Conservation (phyloP, 2,329 filamentous ascomycete species). For the Hypoxylon sp. region DNA sequence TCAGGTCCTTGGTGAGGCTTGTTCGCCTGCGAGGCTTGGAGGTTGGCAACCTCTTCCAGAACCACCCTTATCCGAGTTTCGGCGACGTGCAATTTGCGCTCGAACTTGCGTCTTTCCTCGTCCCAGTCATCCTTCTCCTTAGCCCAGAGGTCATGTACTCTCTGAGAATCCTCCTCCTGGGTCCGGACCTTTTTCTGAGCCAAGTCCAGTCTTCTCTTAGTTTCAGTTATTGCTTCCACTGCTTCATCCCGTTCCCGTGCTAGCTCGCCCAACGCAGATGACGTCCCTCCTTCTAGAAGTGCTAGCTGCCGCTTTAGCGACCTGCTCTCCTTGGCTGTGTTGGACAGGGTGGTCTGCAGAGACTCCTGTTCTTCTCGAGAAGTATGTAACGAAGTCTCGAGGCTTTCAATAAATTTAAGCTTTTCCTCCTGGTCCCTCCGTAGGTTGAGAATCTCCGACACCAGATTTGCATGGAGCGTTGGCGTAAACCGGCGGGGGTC, state of each 20-base stretch:
- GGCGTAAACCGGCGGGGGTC: conserved; percentile 95
- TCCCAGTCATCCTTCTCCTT: conserved; percentile 87
- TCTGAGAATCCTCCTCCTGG: conserved; percentile 84
- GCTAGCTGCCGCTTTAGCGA: conserved; percentile 86
- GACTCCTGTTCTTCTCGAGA: conserved; percentile 77
- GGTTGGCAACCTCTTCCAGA: conserved; percentile 82
- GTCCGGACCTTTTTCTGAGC: conserved; percentile 78
- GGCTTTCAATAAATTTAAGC: conserved; percentile 80
- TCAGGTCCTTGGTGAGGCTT: conserved; percentile 52
- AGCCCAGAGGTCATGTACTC: conserved; percentile 81
- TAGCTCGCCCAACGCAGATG: conserved; percentile 84
- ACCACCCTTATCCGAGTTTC: conserved; percentile 85
- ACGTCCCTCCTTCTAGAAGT: conserved; percentile 85
- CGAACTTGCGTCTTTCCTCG: conserved; percentile 79
- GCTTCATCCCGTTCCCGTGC: conserved; percentile 87
- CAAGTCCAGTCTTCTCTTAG: conserved; percentile 78
- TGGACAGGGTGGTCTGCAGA: conserved; percentile 67
- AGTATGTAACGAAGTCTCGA: conserved; percentile 78
- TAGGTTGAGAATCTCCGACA: conserved; percentile 89
- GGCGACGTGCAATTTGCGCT: conserved; percentile 87
- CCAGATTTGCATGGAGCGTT: conserved; percentile 90
- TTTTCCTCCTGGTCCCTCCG: conserved; percentile 92
- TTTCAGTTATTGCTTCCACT: conserved; percentile 73
- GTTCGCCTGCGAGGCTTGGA: conserved; percentile 64
- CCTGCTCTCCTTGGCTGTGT: conserved; percentile 76